Evolutionary conservation across 1,284 basidiomycete genomes (phyloP).

Genomic region (Ceratobasidium sp.): DNA sequence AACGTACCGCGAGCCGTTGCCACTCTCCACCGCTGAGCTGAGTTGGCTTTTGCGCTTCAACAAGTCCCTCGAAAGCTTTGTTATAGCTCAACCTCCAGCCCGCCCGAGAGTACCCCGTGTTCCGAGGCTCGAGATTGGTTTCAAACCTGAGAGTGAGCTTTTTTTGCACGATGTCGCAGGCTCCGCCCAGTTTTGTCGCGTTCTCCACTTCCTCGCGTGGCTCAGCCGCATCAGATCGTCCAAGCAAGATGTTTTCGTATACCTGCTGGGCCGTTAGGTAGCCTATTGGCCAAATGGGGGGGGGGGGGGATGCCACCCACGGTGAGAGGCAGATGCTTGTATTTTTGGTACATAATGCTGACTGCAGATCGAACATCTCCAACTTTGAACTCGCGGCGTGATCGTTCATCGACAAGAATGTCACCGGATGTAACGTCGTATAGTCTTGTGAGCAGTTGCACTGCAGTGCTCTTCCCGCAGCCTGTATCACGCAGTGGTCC

Average conservation of each 20-base stretch:
- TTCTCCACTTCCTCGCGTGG: conserved; percentile 38
- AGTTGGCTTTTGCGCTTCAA: conserved; percentile 1
- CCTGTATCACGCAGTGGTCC: neutral
- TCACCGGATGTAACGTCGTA: conserved; percentile 44
- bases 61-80: conserved; percentile 1
- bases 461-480: conserved; percentile 46
- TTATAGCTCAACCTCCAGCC: neutral
- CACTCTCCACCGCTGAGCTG: conserved; percentile 26
- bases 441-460: conserved; percentile 45
- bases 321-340: conserved; percentile 34
- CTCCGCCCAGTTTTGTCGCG: conserved; percentile 45
- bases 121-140: conserved; percentile 19
- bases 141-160: conserved; percentile 43
- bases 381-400: conserved; percentile 41
- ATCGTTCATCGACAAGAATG: conserved; percentile 44
- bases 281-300: neutral
- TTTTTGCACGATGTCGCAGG: conserved; percentile 46
- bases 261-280: neutral
- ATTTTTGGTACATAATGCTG: conserved; percentile 46
- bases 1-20: conserved; percentile 19
- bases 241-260: conserved; percentile 48
- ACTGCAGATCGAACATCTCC: conserved; percentile 29
- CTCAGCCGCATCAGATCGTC: conserved; percentile 20
- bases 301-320: conserved; percentile 29
- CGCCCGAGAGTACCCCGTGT: neutral